These are phyloP conservation scores for Arthrobotrys megalospora DNA, from an alignment of 2,329 filamentous ascomycete genomes.

Conservation along the genomic window DNA sequence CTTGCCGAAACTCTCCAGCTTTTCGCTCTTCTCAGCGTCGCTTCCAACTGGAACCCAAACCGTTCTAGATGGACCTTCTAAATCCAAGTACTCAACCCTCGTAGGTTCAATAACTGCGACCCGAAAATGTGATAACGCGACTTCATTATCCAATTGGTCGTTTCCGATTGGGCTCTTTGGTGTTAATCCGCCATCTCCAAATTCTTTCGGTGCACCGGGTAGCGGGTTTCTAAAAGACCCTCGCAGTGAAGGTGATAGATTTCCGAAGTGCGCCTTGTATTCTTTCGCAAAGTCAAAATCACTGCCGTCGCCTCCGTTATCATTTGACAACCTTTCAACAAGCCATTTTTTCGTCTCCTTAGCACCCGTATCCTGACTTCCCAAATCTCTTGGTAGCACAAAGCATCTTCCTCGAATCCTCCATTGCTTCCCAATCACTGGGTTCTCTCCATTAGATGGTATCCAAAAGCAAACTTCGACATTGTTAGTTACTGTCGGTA, in stretches of 20 bases:
- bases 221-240: conserved; percentile 79
- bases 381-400: conserved; percentile 75
- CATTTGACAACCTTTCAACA: conserved; percentile 62
- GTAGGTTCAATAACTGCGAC: conserved; percentile 87
- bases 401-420: conserved; percentile 82
- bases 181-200: conserved; percentile 64
- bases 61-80: conserved; percentile 22
- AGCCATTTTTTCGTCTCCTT: conserved; percentile 45
- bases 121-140: conserved; percentile 78
- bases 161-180: conserved; percentile 64
- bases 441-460: conserved; percentile 69
- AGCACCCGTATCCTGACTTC: conserved; percentile 61
- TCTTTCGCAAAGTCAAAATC: conserved; percentile 85
- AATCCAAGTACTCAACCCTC: conserved; percentile 73
- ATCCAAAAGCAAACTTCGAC: conserved; percentile 89
- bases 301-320: conserved; percentile 64
- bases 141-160: conserved; percentile 74
- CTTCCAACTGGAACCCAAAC: conserved; percentile 52
- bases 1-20: conserved; percentile 36
- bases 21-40: conserved; percentile 45
- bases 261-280: conserved; percentile 90
- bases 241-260: conserved; percentile 85
- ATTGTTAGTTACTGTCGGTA: conserved; percentile 25
- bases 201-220: conserved; percentile 75
- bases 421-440: conserved; percentile 79